Evolutionary conservation across 768 basidiomycete species (phyloP).

Genomic region (Tulasnella sp.): DNA sequence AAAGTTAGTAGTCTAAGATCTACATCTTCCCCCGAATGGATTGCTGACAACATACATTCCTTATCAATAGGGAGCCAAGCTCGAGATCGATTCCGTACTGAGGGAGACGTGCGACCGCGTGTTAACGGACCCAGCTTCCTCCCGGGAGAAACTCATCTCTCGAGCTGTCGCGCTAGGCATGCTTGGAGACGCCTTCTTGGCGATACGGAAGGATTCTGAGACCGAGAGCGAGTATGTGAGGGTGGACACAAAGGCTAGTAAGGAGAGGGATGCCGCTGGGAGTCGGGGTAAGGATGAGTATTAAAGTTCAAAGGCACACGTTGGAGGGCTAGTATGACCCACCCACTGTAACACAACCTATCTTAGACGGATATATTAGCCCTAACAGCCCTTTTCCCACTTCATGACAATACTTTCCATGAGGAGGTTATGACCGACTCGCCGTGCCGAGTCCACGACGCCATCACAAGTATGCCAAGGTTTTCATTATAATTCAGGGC

Average conservation of each 20-base stretch:
- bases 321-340: no score
- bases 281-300: neutral
- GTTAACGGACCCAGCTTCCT: constrained; percentile 29
- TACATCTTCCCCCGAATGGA: neutral
- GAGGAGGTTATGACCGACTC: no score
- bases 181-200: constrained; percentile 67
- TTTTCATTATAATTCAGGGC: no score
- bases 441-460: no score
- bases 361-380: no score
- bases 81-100: constrained; percentile 81
- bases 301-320: no score
- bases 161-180: constrained; percentile 77
- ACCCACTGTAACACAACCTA: no score
- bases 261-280: constrained; percentile 19
- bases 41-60: neutral
- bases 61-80: constrained; percentile 61
- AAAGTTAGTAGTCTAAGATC: constrained; percentile 40
- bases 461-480: no score
- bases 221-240: constrained; percentile 71
- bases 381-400: no score
- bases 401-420: no score
- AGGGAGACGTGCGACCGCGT: constrained; percentile 82
- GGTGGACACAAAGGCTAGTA: constrained; percentile 46
- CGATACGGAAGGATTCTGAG: constrained; percentile 52
- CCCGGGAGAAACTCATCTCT: constrained; percentile 46